A percentile compares a stretch with the other conserved stretches of the same genome.
phyloP scores from a whole-genome alignment of 768 basidiomycete genomes.

The Lactifluus piperatus region DNA sequence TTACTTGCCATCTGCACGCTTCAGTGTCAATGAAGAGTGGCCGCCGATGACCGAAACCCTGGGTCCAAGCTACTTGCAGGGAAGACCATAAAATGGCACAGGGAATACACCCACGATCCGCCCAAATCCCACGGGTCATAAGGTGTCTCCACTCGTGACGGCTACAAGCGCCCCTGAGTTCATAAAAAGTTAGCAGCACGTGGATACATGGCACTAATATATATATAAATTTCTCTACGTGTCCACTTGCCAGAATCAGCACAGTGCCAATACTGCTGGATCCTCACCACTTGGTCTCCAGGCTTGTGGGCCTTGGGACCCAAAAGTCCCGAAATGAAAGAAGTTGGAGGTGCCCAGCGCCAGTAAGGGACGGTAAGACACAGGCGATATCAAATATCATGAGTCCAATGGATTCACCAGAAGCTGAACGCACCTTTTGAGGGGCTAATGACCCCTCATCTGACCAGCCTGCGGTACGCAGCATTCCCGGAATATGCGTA shows the following conservation, averaged over 20 bases:
- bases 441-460: background rate
- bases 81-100: background rate
- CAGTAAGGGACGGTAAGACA: background rate
- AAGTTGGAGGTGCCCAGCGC: background rate
- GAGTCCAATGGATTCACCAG: background rate
- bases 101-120: background rate
- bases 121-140: background rate
- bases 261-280: slow-evolving; percentile 3
- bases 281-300: background rate
- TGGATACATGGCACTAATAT: background rate
- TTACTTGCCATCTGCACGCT: background rate
- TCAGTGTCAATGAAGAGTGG: background rate
- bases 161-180: background rate
- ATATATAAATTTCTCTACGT: background rate
- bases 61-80: background rate
- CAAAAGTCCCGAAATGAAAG: slow-evolving; percentile 11
- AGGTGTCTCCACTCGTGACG: slow-evolving; percentile 1
- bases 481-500: slow-evolving; percentile 16
- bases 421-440: background rate
- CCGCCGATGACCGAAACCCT: background rate
- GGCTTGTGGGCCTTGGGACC: background rate
- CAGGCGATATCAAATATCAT: background rate
- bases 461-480: background rate
- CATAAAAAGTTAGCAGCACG: background rate
- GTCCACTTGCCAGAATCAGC: background rate